Base-by-base conservation (phyloP, 2,329 filamentous ascomycete species). In the Bipolaris victoriae region DNA sequence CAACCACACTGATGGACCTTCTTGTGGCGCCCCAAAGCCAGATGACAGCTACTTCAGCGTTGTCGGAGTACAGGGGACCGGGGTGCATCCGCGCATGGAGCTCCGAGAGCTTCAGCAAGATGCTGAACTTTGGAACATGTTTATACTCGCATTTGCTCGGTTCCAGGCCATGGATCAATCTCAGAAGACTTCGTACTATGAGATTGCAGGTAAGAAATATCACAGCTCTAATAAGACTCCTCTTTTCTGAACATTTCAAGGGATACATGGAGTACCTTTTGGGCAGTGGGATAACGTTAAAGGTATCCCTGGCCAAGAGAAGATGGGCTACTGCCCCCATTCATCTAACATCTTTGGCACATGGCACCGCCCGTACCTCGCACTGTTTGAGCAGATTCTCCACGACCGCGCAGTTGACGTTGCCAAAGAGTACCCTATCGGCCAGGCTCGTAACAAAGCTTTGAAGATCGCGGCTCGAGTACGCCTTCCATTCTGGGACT, bases 401-500 rank as follows among this genome's bases (percentile, higher is more conserved):
- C 69, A 74, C 40, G 63, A 65, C 40, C 65, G 62, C 22, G 71
- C 70, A 29, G 58, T 71, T 1, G 67, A 72, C 7, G 61, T 74
- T 29, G 71, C 70, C 6, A 69, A 71, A 4, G 67, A 71, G 44
- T 67, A 70, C 43, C 63, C 69, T 5, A 56, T 40, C n/a, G 70
- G 69, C 5, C 52, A 64, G 11, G 56, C 64, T 47, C 61, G 65
- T 40, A 52, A 66, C 29, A 68, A 61, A 29, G 70, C 70, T n/a
- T 58, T 66, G 43, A 44, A 57, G 3, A 52, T 64, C 18, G 72
- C 70, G 1, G 54, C 67, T 22, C 68, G 59, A 39, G 58, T 73
- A 16, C 70, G 73, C 1, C 52, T 74, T n/a, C 71, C 72, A 7
- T 74, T 73, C 57, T 74, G 69, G 71, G 72, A 75, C 54, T 75